Evolutionary conservation across 805 yeast genomes (phyloP), one percentile per base, ranked within the genome.

Genomic region (Barnettozyma siamensis): DNA sequence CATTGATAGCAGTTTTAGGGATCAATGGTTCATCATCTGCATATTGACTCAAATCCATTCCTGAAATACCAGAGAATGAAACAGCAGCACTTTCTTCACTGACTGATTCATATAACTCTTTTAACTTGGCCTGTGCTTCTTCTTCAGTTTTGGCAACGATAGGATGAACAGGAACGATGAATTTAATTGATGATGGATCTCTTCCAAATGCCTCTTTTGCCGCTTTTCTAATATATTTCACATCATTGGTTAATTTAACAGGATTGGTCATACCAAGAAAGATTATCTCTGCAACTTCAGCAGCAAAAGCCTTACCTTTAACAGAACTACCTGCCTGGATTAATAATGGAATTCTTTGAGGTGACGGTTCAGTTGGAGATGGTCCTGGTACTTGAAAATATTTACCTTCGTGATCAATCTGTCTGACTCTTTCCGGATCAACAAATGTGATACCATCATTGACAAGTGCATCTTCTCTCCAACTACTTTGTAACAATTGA

Each of bases 301-400:
- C 72, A 7, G 72, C 73, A 48, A 65, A 63, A 5, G 60, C 62
- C 35, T 58, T 60, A 9, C 72, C 70, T 10, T 55, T 57, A 5
- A 58, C 47, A 7, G 71, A 64, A 29, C 65, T 56, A 3, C 73
- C 73, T 2, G 72, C 69, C 45, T 69, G 72, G 29, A 67, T 54
- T 30, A 69, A 51, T 10, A 69, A 60, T 2, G 74, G 74, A 2
- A 69, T 46, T 50, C 72, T 60, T 46, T 69, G 73, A 2, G 68
- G 70, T 11, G 72, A 53, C 5, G 73, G 74, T 29, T 63, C 59
- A 5, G 65, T 59, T 27, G 66, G 58, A 35, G 49, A 59, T 4
- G 71, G 71, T 0, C 70, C 51, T 26, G 45, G 42, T 12, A 48
- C 47, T 11, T 35, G 15, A 32, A 57, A 69, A 40, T 55, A 57